A percentile compares a stretch with the other conserved stretches of the same genome.
These are phyloP conservation scores for Sporothrix protearum DNA, from an alignment of 2,329 filamentous ascomycete species.

Conservation along the genomic window DNA sequence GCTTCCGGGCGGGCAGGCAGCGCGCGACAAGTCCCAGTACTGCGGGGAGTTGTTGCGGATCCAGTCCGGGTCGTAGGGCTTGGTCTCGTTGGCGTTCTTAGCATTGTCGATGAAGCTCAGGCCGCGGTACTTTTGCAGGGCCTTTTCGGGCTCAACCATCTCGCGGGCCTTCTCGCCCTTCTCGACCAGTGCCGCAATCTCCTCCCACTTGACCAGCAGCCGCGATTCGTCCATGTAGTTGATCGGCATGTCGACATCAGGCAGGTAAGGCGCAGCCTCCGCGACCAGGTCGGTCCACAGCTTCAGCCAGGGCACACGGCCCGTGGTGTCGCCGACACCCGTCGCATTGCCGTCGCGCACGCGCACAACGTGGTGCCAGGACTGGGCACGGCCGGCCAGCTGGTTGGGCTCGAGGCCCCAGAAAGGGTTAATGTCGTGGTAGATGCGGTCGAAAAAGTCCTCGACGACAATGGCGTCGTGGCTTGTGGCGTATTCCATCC, in stretches of 20 bases:
- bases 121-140: slow-evolving; percentile 45
- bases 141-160: slow-evolving; percentile 43
- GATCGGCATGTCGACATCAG: slow-evolving; percentile 65
- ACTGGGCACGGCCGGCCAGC: slow-evolving; percentile 37
- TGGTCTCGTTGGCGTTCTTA: slow-evolving; percentile 25
- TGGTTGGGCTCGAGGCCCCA: slow-evolving; percentile 49
- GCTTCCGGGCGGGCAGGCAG: slow-evolving; percentile 55
- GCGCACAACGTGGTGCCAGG: slow-evolving; percentile 46
- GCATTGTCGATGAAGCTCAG: slow-evolving; percentile 38
- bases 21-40: slow-evolving; percentile 58
- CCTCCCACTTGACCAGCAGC: slow-evolving; percentile 57
- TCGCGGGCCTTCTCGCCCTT: slow-evolving; percentile 45
- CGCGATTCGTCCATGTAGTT: slow-evolving; percentile 63
- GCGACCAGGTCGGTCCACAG: slow-evolving; percentile 49
- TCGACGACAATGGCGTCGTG: slow-evolving; percentile 45
- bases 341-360: slow-evolving; percentile 46
- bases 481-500: slow-evolving; percentile 45
- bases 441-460: slow-evolving; percentile 52
- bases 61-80: slow-evolving; percentile 48
- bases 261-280: slow-evolving; percentile 52
- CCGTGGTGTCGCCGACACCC: slow-evolving; percentile 40
- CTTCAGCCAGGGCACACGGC: slow-evolving; percentile 45
- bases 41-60: slow-evolving; percentile 40
- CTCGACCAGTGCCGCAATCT: slow-evolving; percentile 49
- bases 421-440: slow-evolving; percentile 51